phyloP scores from a whole-genome alignment of 2,329 filamentous ascomycete genomes.

The Triangularia setosa region DNA sequence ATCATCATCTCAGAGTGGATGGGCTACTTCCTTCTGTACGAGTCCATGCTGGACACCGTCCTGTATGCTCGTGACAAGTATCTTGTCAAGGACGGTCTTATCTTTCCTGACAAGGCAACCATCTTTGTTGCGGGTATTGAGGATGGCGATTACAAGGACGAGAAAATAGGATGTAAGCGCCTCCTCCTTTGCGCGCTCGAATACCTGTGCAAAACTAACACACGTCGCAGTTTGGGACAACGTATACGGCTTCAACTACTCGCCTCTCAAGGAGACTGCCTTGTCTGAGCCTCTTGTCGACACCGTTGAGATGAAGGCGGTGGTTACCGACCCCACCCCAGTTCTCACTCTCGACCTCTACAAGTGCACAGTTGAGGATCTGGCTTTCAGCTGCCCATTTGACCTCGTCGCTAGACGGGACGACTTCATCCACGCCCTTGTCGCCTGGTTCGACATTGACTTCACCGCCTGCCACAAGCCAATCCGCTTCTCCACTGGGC shows the following conservation, averaged over 20 bases:
- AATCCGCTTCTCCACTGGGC: conserved; percentile 92
- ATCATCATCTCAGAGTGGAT: conserved; percentile 99
- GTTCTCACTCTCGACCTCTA: conserved; percentile 91
- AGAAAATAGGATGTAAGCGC: conserved; percentile 95
- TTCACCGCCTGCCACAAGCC: conserved; percentile 98
- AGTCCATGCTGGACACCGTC: conserved; percentile 98
- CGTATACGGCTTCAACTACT: conserved; percentile 97
- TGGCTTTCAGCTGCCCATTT: conserved; percentile 80
- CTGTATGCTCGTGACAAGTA: conserved; percentile 94
- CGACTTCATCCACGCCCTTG: conserved; percentile 93
- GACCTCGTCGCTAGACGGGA: conserved; percentile 72
- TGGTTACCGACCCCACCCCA: conserved; percentile 83
- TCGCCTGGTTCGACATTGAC: conserved; percentile 99
- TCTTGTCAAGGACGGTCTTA: conserved; percentile 78
- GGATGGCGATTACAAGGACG: conserved; percentile 98
- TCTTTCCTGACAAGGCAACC: conserved; percentile 98
- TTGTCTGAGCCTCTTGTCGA: conserved; percentile 95
- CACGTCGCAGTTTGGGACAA: conserved; percentile 90
- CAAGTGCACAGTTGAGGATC: conserved; percentile 77
- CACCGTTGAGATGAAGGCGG: conserved; percentile 94
- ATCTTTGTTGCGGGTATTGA: conserved; percentile 97
- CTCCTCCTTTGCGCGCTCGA: too few species aligned
- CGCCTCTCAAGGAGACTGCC: conserved; percentile 86
- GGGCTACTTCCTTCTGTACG: conserved; percentile 98
- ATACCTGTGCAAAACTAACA: conserved; percentile 24